Evolutionary conservation across 305 asterid genomes (phyloP).

Genomic region (Fraxinus baroniana): DNA sequence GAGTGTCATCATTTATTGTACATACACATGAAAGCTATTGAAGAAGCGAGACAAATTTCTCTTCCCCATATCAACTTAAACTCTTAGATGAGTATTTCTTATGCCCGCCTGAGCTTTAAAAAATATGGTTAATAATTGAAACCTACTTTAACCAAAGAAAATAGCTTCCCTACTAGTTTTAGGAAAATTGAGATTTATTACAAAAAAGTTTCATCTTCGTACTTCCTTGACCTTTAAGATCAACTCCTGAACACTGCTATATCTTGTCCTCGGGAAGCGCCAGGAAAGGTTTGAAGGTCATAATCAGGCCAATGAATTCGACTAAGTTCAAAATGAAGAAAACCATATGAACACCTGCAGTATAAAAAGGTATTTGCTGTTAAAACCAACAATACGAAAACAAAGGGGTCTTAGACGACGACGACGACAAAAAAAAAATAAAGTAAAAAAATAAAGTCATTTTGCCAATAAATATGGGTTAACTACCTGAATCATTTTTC

Average conservation of each 20-base stretch:
- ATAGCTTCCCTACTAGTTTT: not conserved
- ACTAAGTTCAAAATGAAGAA: conserved; percentile 45
- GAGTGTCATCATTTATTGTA: not conserved
- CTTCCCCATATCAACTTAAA: not conserved
- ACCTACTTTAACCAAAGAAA: not conserved
- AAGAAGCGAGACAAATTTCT: not conserved
- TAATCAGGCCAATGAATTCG: conserved; percentile 39
- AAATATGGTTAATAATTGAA: not conserved
- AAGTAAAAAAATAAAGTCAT: not conserved
- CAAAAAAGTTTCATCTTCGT: not conserved
- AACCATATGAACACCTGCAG: conserved; percentile 56
- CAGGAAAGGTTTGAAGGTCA: conserved; percentile 44
- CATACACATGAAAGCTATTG: not conserved
- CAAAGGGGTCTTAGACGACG: not conserved
- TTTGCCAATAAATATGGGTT: not conserved
- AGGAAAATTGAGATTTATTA: not conserved
- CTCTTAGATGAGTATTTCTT: not conserved
- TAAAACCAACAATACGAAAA: conserved; percentile 5
- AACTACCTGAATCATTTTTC: not conserved
- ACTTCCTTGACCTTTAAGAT: conserved; percentile 16
- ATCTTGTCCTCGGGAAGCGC: conserved; percentile 23
- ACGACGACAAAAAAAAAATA: not conserved
- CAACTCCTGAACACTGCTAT: not conserved
- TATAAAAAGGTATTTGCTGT: not conserved
- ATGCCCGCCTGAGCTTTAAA: not conserved